Evolutionary conservation across 2,329 filamentous ascomycete species (phyloP).

Genomic region (Aspergillus ochraceoroseus): DNA sequence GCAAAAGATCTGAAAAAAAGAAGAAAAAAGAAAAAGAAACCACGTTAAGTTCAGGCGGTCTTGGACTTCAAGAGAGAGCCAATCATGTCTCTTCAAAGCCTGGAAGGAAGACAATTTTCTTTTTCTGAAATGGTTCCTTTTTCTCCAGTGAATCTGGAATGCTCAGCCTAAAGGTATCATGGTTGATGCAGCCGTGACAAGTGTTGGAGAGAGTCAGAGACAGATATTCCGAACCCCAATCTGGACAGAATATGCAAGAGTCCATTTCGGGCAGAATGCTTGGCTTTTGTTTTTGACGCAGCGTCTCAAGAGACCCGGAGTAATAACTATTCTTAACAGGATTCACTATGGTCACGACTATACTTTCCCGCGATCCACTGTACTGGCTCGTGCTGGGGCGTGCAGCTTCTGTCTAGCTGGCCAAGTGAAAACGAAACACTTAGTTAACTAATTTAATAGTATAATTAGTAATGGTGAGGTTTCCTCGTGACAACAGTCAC

Average conservation of each 20-base stretch:
- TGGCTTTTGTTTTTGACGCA: conserved; percentile 6
- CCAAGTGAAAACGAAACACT: neutral
- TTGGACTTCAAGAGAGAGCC: neutral
- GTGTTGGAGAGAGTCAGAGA: no score
- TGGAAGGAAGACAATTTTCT: conserved; percentile 7
- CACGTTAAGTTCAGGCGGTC: conserved; percentile 9
- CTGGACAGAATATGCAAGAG: conserved; percentile 7
- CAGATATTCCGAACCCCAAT: conserved; percentile 7
- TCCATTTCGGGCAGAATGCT: conserved; percentile 12
- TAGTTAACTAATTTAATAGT: neutral
- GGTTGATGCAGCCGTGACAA: conserved; percentile 4
- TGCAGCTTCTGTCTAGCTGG: neutral
- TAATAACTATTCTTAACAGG: conserved; percentile 1
- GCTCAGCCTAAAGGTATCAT: neutral
- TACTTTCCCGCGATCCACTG: conserved; percentile 2
- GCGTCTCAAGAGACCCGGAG: conserved; percentile 4
- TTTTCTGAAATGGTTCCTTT: conserved; percentile 6
- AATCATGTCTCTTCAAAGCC: conserved; percentile 6
- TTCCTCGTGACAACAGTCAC: neutral
- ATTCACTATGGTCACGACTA: conserved; percentile 10
- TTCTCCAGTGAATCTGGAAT: neutral
- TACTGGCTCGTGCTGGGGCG: conserved; percentile 5
- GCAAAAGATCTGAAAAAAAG: conserved; percentile 9
- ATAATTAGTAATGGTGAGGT: conserved; percentile 5
- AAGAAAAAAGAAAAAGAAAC: no score